These are phyloP conservation scores for Aureobasidium namibiae DNA, from an alignment of 2,329 filamentous ascomycete genomes.

Conservation along the genomic window DNA sequence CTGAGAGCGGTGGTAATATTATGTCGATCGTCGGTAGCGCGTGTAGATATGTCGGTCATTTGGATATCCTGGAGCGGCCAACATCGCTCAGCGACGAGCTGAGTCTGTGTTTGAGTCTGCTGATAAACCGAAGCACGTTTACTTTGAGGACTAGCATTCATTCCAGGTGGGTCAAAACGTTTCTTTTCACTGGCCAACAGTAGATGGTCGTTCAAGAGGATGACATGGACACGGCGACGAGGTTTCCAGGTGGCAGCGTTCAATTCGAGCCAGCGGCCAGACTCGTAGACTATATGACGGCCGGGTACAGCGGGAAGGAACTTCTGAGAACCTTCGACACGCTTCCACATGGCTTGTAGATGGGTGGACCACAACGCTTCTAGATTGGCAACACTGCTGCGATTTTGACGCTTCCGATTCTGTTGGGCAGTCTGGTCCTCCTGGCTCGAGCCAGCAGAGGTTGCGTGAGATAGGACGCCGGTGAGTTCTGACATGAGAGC, in stretches of 20 bases:
- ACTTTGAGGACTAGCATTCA: slow-evolving; percentile 19
- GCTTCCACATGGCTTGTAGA: slow-evolving; percentile 81
- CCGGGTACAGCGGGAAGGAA: slow-evolving; percentile 84
- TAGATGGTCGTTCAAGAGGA: slow-evolving; percentile 89
- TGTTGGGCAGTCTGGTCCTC: slow-evolving; percentile 28
- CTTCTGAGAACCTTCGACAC: slow-evolving; percentile 95
- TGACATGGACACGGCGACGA: slow-evolving; percentile 77
- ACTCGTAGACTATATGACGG: slow-evolving; percentile 91
- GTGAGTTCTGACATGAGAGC: slow-evolving; percentile 89
- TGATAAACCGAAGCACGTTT: slow-evolving; percentile 25
- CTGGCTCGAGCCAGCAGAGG: slow-evolving; percentile 31
- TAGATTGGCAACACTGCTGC: slow-evolving; percentile 76
- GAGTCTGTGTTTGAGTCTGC: slow-evolving; percentile 36
- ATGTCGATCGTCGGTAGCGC: slow-evolving; percentile 40
- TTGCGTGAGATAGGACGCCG: slow-evolving; percentile 38
- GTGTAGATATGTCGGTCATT: slow-evolving; percentile 70
- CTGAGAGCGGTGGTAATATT: slow-evolving; percentile 71
- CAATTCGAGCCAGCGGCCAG: slow-evolving; percentile 87
- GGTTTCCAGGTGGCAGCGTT: slow-evolving; percentile 98
- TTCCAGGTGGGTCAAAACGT: slow-evolving; percentile 51
- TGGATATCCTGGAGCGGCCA: slow-evolving; percentile 92
- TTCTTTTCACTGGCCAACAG: slow-evolving; percentile 92
- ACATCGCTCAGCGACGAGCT: slow-evolving; percentile 86
- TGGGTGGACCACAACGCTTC: slow-evolving; percentile 62
- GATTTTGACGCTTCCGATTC: slow-evolving; percentile 50